Evolutionary conservation across 2,329 filamentous ascomycete species (phyloP).

Genomic region (Aspergillus amoenus): DNA sequence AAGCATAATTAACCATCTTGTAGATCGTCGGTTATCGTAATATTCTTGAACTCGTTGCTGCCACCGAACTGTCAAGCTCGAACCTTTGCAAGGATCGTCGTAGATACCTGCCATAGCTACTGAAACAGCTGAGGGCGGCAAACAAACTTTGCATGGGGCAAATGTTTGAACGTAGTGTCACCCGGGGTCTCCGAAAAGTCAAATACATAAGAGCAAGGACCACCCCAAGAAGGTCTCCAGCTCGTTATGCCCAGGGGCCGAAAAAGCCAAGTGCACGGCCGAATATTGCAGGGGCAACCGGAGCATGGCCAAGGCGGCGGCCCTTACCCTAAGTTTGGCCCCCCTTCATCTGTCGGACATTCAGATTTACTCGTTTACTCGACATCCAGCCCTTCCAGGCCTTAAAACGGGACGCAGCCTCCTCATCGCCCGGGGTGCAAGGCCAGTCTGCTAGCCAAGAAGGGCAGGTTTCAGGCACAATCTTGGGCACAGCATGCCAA

Average conservation of each 20-base stretch:
- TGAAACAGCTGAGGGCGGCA: background rate
- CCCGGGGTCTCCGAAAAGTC: background rate
- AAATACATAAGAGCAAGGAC: background rate
- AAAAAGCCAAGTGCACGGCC: background rate
- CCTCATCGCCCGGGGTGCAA: conserved; percentile 41
- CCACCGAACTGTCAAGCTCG: background rate
- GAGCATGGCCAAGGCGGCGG: background rate
- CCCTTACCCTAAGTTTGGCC: background rate
- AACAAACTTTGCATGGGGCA: background rate
- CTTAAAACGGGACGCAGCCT: conserved; percentile 49
- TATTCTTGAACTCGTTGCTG: background rate
- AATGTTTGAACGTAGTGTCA: background rate
- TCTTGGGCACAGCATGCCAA: conserved; percentile 93
- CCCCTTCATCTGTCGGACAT: conserved; percentile 77
- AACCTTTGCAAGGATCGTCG: background rate
- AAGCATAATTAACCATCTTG: background rate
- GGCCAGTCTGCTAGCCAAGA: conserved; percentile 75
- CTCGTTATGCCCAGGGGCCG: background rate
- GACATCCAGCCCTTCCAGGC: conserved; percentile 85
- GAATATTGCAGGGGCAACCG: background rate
- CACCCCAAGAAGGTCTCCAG: background rate
- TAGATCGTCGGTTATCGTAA: background rate
- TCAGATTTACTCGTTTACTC: conserved; percentile 84
- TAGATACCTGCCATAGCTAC: background rate
- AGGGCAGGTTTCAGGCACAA: conserved; percentile 77